Conservation (phyloP, 345 rosid species). For the Boechera stricta region DNA sequence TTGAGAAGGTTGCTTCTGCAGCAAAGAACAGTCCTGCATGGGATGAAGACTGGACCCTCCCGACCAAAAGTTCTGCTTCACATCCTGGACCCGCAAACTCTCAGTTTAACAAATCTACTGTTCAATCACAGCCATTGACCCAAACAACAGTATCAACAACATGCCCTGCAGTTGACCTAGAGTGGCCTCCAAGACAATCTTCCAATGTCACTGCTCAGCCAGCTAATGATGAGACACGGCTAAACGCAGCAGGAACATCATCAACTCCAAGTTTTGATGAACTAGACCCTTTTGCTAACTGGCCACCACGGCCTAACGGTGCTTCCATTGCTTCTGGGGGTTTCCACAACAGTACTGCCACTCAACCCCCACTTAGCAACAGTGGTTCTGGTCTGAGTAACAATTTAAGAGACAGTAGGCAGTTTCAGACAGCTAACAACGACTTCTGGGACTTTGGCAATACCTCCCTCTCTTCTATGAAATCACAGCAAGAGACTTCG, state of each 20-base stretch:
- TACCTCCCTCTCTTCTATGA: slow-evolving; percentile 47
- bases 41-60: slow-evolving; percentile 90
- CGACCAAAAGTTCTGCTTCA: slow-evolving; percentile 45
- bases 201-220: slow-evolving; percentile 45
- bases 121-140: slow-evolving; percentile 51
- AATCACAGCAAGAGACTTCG: slow-evolving; percentile 47
- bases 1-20: slow-evolving; percentile 53
- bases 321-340: slow-evolving; percentile 29
- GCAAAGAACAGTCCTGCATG: slow-evolving; percentile 61
- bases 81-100: slow-evolving; percentile 37
- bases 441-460: slow-evolving; percentile 61
- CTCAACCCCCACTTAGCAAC: slow-evolving; percentile 51
- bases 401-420: slow-evolving; percentile 43
- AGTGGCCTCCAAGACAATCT: slow-evolving; percentile 85
- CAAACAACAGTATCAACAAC: slow-evolving; percentile 49
- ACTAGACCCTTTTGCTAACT: slow-evolving; percentile 87
- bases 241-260: slow-evolving; percentile 48
- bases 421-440: slow-evolving; percentile 39
- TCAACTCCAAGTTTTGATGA: slow-evolving; percentile 63
- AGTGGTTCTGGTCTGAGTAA: slow-evolving; percentile 43
- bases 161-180: slow-evolving; percentile 74
- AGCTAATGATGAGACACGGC: slow-evolving; percentile 47
- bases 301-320: slow-evolving; percentile 74
- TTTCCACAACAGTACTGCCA: slow-evolving; percentile 27
- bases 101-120: slow-evolving; percentile 50